Evolutionary conservation across 2,329 filamentous ascomycete species (phyloP).

Genomic region (Purpureocillium lavendulum): DNA sequence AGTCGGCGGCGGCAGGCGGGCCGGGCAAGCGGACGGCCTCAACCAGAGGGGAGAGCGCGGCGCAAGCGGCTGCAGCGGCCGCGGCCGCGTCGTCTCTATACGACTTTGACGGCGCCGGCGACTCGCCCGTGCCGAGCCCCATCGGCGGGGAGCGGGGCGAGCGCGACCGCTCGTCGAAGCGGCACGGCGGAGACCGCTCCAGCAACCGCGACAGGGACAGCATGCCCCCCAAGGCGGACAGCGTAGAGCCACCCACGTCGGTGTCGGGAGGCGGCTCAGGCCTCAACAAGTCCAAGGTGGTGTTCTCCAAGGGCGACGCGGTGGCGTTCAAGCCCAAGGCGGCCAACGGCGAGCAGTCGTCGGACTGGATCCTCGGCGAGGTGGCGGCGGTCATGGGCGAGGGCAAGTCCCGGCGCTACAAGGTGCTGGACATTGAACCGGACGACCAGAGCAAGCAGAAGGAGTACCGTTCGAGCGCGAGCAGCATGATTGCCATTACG

Average conservation of each 20-base stretch:
- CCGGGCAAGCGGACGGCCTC: constrained; percentile 12
- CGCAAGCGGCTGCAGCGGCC: constrained; percentile 13
- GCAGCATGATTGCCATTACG: constrained; percentile 71
- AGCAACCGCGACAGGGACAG: constrained; percentile 41
- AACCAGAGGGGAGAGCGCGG: constrained; percentile 9
- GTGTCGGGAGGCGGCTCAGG: constrained; percentile 6
- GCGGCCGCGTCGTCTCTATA: constrained; percentile 30
- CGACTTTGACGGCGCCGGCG: constrained; percentile 34
- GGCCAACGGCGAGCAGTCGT: constrained; percentile 33
- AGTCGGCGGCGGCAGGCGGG: constrained; percentile 15
- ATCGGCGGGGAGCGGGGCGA: constrained; percentile 15
- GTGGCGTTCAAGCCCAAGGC: constrained; percentile 58
- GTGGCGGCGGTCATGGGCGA: constrained; percentile 70
- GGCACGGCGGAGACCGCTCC: constrained; percentile 23
- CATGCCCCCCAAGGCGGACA: constrained; percentile 46
- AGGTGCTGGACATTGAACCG: constrained; percentile 72
- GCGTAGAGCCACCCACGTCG: constrained; percentile 37
- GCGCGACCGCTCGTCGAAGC: constrained; percentile 17
- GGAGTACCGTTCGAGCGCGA: constrained; percentile 63
- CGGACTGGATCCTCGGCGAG: constrained; percentile 68
- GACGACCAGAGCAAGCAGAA: constrained; percentile 60
- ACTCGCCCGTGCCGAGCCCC: constrained; percentile 37
- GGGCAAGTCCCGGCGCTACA: constrained; percentile 69
- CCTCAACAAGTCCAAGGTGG: constrained; percentile 38
- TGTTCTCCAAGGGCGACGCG: constrained; percentile 53